Evolutionary conservation across 768 basidiomycete genomes (phyloP).

Genomic region (Boletus speciosus): DNA sequence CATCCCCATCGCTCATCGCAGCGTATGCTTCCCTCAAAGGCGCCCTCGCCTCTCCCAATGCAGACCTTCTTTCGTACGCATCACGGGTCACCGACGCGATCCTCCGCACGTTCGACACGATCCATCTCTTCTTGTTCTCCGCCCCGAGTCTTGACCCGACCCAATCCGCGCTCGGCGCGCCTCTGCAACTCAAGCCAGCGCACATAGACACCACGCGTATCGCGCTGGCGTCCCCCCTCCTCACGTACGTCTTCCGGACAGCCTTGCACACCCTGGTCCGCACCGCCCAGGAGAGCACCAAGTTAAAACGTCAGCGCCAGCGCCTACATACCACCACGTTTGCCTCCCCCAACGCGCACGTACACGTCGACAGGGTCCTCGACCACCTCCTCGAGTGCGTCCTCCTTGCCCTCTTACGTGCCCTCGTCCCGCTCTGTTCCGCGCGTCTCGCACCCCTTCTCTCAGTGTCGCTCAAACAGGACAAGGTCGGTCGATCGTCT

Average conservation of each 20-base stretch:
- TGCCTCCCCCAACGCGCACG: not conserved
- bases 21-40: constrained; percentile 22
- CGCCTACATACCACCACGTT: not conserved
- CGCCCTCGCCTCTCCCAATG: constrained; percentile 7
- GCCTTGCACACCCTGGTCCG: constrained; percentile 18
- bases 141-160: not conserved
- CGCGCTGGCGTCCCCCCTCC: constrained; percentile 21
- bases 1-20: constrained; percentile 21
- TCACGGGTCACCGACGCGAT: constrained; percentile 20
- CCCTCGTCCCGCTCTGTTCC: constrained; percentile 19
- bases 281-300: constrained; percentile 6
- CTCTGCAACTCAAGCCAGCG: not conserved
- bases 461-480: constrained; percentile 3
- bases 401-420: constrained; percentile 19
- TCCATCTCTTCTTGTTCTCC: constrained; percentile 21
- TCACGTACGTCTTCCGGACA: constrained; percentile 20
- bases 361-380: constrained; percentile 12
- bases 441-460: constrained; percentile 14
- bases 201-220: constrained; percentile 19
- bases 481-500: not conserved
- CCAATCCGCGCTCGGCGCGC: not conserved
- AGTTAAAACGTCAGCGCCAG: constrained; percentile 12
- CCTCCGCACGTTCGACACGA: constrained; percentile 15
- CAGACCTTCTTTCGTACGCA: constrained; percentile 3
- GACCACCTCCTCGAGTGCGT: constrained; percentile 18